phyloP scores from a whole-genome alignment of 768 basidiomycete genomes.

The Russula foetens region DNA sequence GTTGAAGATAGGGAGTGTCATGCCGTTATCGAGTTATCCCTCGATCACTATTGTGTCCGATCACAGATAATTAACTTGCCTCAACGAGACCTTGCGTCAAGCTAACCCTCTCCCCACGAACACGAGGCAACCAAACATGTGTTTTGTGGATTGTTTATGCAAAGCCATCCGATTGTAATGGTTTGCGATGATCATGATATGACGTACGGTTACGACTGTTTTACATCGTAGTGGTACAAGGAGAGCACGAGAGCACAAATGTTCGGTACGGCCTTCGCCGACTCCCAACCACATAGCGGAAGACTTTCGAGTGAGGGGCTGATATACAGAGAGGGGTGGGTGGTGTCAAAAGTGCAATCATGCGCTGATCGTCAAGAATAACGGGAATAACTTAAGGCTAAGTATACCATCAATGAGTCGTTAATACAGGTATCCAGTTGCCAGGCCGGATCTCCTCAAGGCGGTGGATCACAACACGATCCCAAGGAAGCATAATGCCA shows the following conservation, averaged over 20 bases:
- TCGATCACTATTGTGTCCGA: conserved; percentile 11
- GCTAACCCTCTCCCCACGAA: background rate
- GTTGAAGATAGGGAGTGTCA: conserved; percentile 1
- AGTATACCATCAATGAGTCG: conserved; percentile 11
- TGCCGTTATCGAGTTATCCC: too few relatives aligned
- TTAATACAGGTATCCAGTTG: conserved; percentile 16
- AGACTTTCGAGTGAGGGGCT: background rate
- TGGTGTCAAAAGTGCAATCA: background rate
- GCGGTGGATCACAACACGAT: conserved; percentile 18
- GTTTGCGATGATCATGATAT: too few relatives aligned
- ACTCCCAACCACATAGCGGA: conserved; percentile 4
- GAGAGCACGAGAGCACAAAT: background rate
- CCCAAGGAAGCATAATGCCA: conserved; percentile 16
- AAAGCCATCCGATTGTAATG: conserved; percentile 2
- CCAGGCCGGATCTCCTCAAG: conserved; percentile 16
- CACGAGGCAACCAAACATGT: background rate
- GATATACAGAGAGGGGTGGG: background rate
- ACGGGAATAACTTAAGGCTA: conserved; percentile 8
- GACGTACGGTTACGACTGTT: conserved; percentile 9
- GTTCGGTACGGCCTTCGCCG: background rate
- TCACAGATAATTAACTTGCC: conserved; percentile 3
- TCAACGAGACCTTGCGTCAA: conserved; percentile 11
- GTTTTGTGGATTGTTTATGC: background rate
- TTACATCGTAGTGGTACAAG: conserved; percentile 14
- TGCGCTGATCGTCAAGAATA: conserved; percentile 3